These are phyloP conservation scores for Ophiosphaerella korrae DNA, from an alignment of 2,329 filamentous ascomycete genomes.

Conservation along the genomic window DNA sequence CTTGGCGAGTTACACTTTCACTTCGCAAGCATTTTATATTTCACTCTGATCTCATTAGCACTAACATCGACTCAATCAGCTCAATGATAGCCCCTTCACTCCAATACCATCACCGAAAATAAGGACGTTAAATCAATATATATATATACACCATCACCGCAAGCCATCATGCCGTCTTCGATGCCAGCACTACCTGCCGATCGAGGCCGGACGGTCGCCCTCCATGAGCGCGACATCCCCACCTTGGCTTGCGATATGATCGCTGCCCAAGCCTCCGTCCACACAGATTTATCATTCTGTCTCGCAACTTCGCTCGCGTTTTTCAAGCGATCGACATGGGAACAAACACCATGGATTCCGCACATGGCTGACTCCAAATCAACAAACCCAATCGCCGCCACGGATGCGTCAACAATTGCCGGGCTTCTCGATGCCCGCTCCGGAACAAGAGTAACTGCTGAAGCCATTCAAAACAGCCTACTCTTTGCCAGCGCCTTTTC, in stretches of 20 bases:
- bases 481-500: slow-evolving; percentile 10
- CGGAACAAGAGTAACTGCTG: no score
- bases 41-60: no score
- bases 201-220: background rate
- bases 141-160: background rate
- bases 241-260: background rate
- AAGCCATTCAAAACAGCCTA: slow-evolving; percentile 7
- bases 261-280: background rate
- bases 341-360: slow-evolving; percentile 24
- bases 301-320: slow-evolving; percentile 22
- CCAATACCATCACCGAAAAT: background rate
- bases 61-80: background rate
- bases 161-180: background rate
- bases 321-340: slow-evolving; percentile 26
- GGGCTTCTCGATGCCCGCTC: background rate
- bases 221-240: slow-evolving; percentile 4
- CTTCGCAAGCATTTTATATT: no score
- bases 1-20: no score
- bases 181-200: background rate
- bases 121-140: no score
- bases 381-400: slow-evolving; percentile 8
- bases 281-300: slow-evolving; percentile 18
- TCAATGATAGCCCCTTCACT: background rate
- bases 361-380: background rate
- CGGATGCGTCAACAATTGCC: slow-evolving; percentile 11